A percentile compares a stretch with the other conserved stretches of the same genome.
Conservation (phyloP, 2,329 filamentous ascomycete genomes). For the Phyllosticta capitalensis region DNA sequence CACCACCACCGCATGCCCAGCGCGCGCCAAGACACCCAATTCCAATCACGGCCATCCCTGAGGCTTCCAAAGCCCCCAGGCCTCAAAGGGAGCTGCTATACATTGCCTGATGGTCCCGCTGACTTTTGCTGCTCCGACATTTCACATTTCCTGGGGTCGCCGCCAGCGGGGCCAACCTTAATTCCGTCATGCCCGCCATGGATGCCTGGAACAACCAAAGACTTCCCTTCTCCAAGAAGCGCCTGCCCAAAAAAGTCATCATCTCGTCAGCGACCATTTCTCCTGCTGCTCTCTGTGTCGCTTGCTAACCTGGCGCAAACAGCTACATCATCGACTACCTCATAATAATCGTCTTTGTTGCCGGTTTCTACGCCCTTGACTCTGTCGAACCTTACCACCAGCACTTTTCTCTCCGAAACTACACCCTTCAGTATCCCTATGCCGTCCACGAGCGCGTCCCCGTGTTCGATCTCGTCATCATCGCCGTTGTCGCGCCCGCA, state of each 20-base stretch:
- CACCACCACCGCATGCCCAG: conserved; percentile 7
- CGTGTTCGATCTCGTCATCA: conserved; percentile 39
- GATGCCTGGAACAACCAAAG: conserved; percentile 25
- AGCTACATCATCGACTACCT: conserved; percentile 52
- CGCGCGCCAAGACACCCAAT: conserved; percentile 7
- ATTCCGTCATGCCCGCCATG: conserved; percentile 7
- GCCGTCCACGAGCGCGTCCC: conserved; percentile 47
- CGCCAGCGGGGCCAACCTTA: not conserved
- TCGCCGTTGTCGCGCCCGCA: conserved; percentile 41
- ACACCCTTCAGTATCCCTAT: conserved; percentile 49
- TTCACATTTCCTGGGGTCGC: not conserved
- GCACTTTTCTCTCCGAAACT: conserved; percentile 47
- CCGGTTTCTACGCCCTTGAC: conserved; percentile 44
- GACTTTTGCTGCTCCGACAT: not conserved
- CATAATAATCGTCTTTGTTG: conserved; percentile 44
- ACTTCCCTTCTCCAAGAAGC: conserved; percentile 46
- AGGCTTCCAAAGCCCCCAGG: not conserved
- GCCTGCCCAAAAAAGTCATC: conserved; percentile 40
- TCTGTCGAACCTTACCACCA: conserved; percentile 47
- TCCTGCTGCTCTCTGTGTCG: conserved; percentile 16
- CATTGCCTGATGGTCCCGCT: not conserved
- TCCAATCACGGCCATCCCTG: conserved; percentile 10
- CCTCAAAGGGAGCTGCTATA: not conserved
- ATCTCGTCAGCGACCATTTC: conserved; percentile 34
- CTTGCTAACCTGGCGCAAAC: conserved; percentile 16